Conservation (phyloP, 2,329 filamentous ascomycete species). For the Paraphoma chrysanthemicola region DNA sequence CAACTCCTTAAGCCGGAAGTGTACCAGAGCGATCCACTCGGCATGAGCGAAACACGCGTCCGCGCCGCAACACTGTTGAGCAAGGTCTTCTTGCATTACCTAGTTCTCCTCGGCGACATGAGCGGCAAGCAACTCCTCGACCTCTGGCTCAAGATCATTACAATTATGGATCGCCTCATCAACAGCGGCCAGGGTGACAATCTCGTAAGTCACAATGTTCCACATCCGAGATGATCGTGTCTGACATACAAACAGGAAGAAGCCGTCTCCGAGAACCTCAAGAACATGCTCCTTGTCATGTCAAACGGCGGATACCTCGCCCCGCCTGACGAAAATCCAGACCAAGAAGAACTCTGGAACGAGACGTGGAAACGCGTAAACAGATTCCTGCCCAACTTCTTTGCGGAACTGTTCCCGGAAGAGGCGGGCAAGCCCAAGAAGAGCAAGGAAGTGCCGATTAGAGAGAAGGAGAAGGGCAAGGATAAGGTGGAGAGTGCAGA, state of each 20-base stretch:
- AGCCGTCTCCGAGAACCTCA: conserved; percentile 91
- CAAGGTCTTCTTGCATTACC: conserved; percentile 94
- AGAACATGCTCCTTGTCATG: conserved; percentile 97
- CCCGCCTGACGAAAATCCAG: conserved; percentile 63
- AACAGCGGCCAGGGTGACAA: conserved; percentile 93
- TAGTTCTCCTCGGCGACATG: conserved; percentile 82
- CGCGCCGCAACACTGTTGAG: conserved; percentile 90
- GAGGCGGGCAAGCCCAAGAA: conserved; percentile 43
- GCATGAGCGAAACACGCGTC: conserved; percentile 95
- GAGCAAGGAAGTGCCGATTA: conserved; percentile 24
- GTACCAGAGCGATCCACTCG: conserved; percentile 85
- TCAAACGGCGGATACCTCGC: conserved; percentile 84
- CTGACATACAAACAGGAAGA: conserved; percentile 70
- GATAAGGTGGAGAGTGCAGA: conserved; percentile 16
- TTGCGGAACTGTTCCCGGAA: conserved; percentile 65
- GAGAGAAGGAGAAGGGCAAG: conserved; percentile 9
- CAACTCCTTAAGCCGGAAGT: conserved; percentile 92
- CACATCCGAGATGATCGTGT: not conserved
- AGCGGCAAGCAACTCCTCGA: conserved; percentile 89
- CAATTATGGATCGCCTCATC: conserved; percentile 94
- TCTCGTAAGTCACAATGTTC: conserved; percentile 64
- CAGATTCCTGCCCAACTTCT: conserved; percentile 66
- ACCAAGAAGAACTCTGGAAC: conserved; percentile 63
- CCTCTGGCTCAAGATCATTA: conserved; percentile 89
- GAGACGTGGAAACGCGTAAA: conserved; percentile 68